These are phyloP conservation scores for Medicago lupulina DNA, from an alignment of 306 rosid genomes.

Conservation along the genomic window DNA sequence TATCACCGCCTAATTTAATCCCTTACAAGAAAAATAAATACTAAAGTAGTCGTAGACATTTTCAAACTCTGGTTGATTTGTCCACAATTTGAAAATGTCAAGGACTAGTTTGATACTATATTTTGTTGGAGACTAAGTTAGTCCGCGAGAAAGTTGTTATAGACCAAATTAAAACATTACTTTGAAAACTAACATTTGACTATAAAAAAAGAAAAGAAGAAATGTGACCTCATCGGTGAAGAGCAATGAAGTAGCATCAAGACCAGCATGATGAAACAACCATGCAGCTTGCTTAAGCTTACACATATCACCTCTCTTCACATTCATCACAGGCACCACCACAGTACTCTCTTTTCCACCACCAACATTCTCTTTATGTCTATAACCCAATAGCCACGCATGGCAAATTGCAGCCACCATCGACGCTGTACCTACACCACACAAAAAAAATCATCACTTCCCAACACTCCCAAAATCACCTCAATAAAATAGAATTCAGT, in stretches of 20 bases:
- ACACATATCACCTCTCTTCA: constrained; percentile 72
- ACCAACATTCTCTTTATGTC: constrained; percentile 48
- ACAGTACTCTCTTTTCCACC: constrained; percentile 46
- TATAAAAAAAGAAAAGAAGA: not conserved
- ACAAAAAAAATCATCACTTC: constrained; percentile 11
- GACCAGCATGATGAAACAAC: constrained; percentile 80
- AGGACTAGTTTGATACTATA: too few relatives aligned
- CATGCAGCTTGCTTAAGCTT: constrained; percentile 79
- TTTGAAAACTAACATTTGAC: not conserved
- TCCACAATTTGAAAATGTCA: too few relatives aligned
- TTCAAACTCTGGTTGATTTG: too few relatives aligned
- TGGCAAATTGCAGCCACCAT: constrained; percentile 88
- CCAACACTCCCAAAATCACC: not conserved
- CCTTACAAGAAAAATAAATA: too few relatives aligned
- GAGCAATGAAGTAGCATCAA: constrained; percentile 69
- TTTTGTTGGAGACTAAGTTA: too few relatives aligned
- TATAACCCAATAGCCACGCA: constrained; percentile 71
- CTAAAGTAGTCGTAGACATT: too few relatives aligned
- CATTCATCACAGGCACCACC: constrained; percentile 82
- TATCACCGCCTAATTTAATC: too few relatives aligned
- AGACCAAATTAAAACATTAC: too few relatives aligned
- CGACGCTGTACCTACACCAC: constrained; percentile 73
- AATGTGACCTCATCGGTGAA: constrained; percentile 73
- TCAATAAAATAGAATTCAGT: not conserved
- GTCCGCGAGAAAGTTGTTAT: too few relatives aligned